These are phyloP conservation scores for Jimgerdemannia lactiflua DNA, from an alignment of 192 early-diverging fungal species.

Conservation along the genomic window DNA sequence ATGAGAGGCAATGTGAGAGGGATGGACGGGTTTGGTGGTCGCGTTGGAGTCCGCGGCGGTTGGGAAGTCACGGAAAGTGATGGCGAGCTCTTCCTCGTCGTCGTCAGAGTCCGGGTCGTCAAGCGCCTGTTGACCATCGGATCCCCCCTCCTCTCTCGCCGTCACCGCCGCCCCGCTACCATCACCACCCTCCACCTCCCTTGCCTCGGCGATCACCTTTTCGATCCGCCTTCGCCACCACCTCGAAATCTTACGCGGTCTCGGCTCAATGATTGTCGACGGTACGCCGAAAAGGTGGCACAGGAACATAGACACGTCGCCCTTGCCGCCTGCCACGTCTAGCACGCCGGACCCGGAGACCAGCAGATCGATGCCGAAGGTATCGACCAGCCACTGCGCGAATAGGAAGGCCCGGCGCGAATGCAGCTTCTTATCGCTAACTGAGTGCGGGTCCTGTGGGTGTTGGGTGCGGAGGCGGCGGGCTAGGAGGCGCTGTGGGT, in stretches of 20 bases:
- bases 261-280: conserved; percentile 47
- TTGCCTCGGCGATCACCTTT: background rate
- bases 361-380: conserved; percentile 29
- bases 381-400: conserved; percentile 48
- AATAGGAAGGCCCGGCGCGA: conserved; percentile 43
- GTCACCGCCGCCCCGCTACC: no score
- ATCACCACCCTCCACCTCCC: background rate
- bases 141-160: background rate
- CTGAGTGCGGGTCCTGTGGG: conserved; percentile 35
- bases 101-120: conserved; percentile 14
- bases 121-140: conserved; percentile 17
- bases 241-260: conserved; percentile 33
- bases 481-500: conserved; percentile 34
- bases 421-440: conserved; percentile 44
- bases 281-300: conserved; percentile 36
- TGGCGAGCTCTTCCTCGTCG: no score
- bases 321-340: conserved; percentile 59
- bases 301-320: conserved; percentile 45
- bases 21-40: conserved; percentile 25
- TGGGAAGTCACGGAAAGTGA: no score
- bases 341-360: conserved; percentile 35
- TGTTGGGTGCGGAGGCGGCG: conserved; percentile 37
- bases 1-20: conserved; percentile 9
- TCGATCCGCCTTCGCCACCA: conserved; percentile 24
- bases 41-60: no score